Base-by-base conservation (phyloP, 1,284 basidiomycete genomes). In the Puccinia sorghi region DNA sequence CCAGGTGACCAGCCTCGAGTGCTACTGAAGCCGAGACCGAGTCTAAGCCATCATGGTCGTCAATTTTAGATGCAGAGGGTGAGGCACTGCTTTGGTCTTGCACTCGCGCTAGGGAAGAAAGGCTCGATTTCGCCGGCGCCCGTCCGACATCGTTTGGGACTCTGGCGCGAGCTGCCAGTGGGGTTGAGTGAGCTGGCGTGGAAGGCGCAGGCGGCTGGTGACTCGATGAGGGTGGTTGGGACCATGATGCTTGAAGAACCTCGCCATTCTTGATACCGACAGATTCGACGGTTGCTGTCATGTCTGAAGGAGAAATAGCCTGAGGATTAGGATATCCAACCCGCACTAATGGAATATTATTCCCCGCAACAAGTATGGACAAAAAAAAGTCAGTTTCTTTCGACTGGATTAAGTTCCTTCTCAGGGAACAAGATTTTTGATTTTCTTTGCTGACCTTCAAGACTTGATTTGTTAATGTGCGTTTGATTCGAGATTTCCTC, bases 211-310 rank as follows among this genome's bases (percentile, higher is more conserved):
- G 67, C 43, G 72, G 9, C 0, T 43, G 15, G 48, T 37, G 61
- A 17, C 75, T 63, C 41, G 66, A 52, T 64, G 81, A 50, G 7
- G 81, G 50, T 1, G 61, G 57, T 17, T 81, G 50, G 5, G 79
- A 76, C 80, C 90, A 87, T 63, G 86, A 90, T 48, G 94, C 91
- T 81, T 93, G 92, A 77, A 95, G 87, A 85, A 93, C 92, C 80
- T 95, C 93, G 1, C 93, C 92, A 20, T 87, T 84, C 78, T 88
- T 87, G 39, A 95, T 86, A 13, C 92, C 93, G 32, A 95, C 88
- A 77, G 91, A 90, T 0, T 90, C 88, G 50, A 94, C 81, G 0
- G 90, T 88, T 20, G 92, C 88, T 80, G 90, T 89, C 4, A 90
- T 89, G n/a, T 91, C 86, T 56, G 92, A 84, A 3, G 90, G 90